Conservation (phyloP, 2,329 filamentous ascomycete species). For the Microsporum canis region DNA sequence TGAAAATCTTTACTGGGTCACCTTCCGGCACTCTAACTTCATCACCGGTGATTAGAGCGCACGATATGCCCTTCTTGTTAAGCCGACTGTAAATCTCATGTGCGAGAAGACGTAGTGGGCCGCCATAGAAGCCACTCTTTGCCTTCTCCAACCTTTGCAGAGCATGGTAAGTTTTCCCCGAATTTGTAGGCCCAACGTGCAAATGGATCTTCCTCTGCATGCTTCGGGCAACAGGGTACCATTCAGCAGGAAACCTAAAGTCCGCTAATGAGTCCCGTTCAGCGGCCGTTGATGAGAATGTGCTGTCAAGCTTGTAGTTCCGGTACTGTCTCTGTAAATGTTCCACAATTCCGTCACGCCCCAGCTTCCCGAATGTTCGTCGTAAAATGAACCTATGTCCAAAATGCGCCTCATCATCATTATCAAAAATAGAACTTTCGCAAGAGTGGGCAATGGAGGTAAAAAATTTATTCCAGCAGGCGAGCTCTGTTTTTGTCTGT, state of each 20-base stretch:
- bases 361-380: not conserved
- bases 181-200: conserved; percentile 94
- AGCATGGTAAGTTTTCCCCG: conserved; percentile 93
- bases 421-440: not conserved
- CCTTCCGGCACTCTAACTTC: conserved; percentile 61
- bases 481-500: not conserved
- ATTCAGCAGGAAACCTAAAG: conserved; percentile 78
- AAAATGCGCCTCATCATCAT: not conserved
- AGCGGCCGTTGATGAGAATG: conserved; percentile 46
- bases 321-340: conserved; percentile 44
- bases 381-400: not conserved
- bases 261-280: conserved; percentile 62
- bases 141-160: conserved; percentile 70
- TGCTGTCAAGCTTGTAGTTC: conserved; percentile 48
- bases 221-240: conserved; percentile 74
- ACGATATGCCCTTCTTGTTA: conserved; percentile 61
- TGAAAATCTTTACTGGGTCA: conserved; percentile 49
- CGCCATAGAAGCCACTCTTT: conserved; percentile 73
- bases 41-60: conserved; percentile 80
- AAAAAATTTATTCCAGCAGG: not conserved
- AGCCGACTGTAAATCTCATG: conserved; percentile 93
- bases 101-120: conserved; percentile 75
- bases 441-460: not conserved
- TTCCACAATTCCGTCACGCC: not conserved
- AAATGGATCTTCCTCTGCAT: conserved; percentile 77